Base-by-base conservation (phyloP, 331 rosid genomes). In the Quercus lobata region DNA sequence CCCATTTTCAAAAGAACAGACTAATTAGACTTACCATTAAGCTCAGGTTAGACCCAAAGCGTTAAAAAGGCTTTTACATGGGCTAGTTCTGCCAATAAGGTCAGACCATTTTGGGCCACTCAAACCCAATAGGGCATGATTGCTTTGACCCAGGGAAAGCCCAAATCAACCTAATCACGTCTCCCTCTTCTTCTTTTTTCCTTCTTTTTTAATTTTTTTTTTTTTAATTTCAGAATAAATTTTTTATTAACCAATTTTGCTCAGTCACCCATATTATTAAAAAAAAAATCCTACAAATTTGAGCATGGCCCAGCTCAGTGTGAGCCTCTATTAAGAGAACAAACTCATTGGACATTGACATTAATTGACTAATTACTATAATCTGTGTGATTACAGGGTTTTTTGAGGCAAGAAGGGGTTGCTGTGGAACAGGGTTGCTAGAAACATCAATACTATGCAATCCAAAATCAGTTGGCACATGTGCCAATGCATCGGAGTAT, bases 401-500 rank as follows among this genome's bases (percentile, higher is more conserved):
- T 78, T 58, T 41, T 1, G 94, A 86, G 84, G 78, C 89, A 78
- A 87, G 92, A 71, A 87, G 30, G 60, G 93, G 84, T 15, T 94
- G 98, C 54, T 91, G 92, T 80, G 94, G 97, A 77, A 80, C 93
- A 0, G 89, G 92, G 7, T 69, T 88, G 76, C 6, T 89, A 11
- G 97, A 94, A 79, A 79, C 85, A 9, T 71, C 92, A 34, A 65
- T 88, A 21, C 58, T 84, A 22, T 89, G 93, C 90, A 87, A 92
- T 78, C 8, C 66, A 2, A 24, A 70, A 34, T 82, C 92, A 2
- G 4, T 83, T 5, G 88, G 88, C 22, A 87, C 92, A 8, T 94
- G 98, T 81, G 81, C 83, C 2, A 89, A 94, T 85, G 97, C 97
- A 18, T 86, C 98, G 7, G 56, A 82, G n/a, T 92, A 89, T 63